Evolutionary conservation across 2,329 filamentous ascomycete species (phyloP).

Genomic region (Trichoderma koningiopsis): DNA sequence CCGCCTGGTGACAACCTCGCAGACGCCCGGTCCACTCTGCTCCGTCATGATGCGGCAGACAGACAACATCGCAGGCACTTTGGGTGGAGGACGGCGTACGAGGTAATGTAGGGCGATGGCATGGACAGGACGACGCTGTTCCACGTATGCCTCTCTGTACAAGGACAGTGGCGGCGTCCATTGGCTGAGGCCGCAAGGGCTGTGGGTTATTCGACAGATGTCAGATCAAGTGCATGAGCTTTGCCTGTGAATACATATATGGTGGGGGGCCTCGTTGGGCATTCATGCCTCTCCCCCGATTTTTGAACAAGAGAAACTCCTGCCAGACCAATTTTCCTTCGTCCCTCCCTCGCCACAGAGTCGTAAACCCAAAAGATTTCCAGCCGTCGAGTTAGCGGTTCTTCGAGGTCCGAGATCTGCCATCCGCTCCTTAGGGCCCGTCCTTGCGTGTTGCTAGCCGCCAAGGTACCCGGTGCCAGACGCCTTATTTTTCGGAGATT

Average conservation of each 20-base stretch:
- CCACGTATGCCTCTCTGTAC: slow-evolving; percentile 27
- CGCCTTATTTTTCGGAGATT: slow-evolving; percentile 19
- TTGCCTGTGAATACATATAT: slow-evolving; percentile 16
- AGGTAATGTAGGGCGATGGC: slow-evolving; percentile 19
- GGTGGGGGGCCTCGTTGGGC: slow-evolving; percentile 24
- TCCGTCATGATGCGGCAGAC: slow-evolving; percentile 14
- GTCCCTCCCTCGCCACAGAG: neutral
- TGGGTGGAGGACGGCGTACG: neutral
- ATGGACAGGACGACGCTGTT: slow-evolving; percentile 27
- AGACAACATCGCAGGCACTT: neutral
- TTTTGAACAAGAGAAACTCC: neutral
- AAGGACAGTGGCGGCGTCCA: slow-evolving; percentile 18
- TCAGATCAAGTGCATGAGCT: slow-evolving; percentile 27
- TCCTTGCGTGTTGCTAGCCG: neutral
- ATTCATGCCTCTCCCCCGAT: slow-evolving; percentile 24
- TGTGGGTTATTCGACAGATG: slow-evolving; percentile 26
- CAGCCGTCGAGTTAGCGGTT: slow-evolving; percentile 5
- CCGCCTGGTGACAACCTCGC: slow-evolving; percentile 25
- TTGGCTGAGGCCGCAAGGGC: slow-evolving; percentile 22
- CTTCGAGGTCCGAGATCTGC: neutral
- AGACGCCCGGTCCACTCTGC: slow-evolving; percentile 21
- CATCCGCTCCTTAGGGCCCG: neutral
- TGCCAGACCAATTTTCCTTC: slow-evolving; percentile 8
- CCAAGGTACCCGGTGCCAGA: slow-evolving; percentile 14
- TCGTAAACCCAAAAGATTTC: slow-evolving; percentile 6